A percentile compares a stretch with the other conserved stretches of the same genome.
Evolutionary conservation across 192 early-diverging fungal species (phyloP).

Genomic region (Pilaira anomala): DNA sequence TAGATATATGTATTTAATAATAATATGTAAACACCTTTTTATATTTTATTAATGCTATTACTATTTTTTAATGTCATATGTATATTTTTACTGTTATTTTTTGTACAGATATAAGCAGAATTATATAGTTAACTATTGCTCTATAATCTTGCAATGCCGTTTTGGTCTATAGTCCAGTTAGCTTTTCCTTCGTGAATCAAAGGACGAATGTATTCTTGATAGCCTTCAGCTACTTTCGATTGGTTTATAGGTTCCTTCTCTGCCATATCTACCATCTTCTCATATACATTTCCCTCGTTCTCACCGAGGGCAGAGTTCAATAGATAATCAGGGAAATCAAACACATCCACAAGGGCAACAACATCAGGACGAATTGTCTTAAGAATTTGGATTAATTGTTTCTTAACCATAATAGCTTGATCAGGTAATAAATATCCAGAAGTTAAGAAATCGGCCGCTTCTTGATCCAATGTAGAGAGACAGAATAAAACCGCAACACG

Average conservation of each 20-base stretch:
- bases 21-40: too few relatives aligned
- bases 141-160: conserved; percentile 25
- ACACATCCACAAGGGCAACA: conserved; percentile 77
- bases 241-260: conserved; percentile 73
- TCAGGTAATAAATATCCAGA: conserved; percentile 49
- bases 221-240: conserved; percentile 50
- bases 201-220: conserved; percentile 41
- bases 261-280: conserved; percentile 66
- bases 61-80: too few relatives aligned
- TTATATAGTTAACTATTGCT: too few relatives aligned
- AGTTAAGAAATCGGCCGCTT: conserved; percentile 60
- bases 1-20: too few relatives aligned
- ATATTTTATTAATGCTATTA: too few relatives aligned
- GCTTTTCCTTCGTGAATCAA: conserved; percentile 27
- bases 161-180: conserved; percentile 19
- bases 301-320: conserved; percentile 75
- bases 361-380: conserved; percentile 71
- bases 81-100: too few relatives aligned
- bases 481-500: conserved; percentile 48
- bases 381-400: conserved; percentile 49
- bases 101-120: too few relatives aligned
- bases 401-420: conserved; percentile 49
- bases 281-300: conserved; percentile 75
- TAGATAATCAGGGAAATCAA: conserved; percentile 69
- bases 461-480: conserved; percentile 62